These are phyloP conservation scores for Biscutella laevigata DNA, from an alignment of 441 rosid species.

Conservation along the genomic window DNA sequence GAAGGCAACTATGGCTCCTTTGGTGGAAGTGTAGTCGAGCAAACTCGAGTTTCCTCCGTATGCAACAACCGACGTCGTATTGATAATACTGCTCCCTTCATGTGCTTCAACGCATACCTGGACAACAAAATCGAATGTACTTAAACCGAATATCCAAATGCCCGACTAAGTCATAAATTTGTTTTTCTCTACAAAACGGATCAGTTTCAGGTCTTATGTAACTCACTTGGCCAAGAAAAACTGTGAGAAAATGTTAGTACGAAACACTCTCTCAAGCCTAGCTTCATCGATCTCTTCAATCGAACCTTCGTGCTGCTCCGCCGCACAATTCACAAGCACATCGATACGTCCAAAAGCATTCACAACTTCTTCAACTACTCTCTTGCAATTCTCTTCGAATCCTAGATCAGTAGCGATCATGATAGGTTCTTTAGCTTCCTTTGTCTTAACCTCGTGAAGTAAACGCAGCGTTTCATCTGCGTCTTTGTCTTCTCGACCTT, in stretches of 20 bases:
- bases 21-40: conserved; percentile 67
- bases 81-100: conserved; percentile 72
- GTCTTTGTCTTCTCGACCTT: conserved; percentile 54
- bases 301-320: conserved; percentile 27
- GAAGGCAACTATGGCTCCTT: conserved; percentile 73
- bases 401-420: conserved; percentile 53
- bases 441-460: conserved; percentile 39
- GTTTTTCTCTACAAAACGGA: too few relatives aligned
- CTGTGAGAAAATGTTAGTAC: conserved; percentile 35
- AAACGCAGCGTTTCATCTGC: conserved; percentile 48
- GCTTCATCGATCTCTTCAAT: conserved; percentile 34
- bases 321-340: conserved; percentile 34
- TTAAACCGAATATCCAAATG: too few relatives aligned
- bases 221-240: conserved; percentile 32
- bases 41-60: conserved; percentile 46
- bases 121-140: too few relatives aligned
- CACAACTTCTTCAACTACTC: conserved; percentile 46
- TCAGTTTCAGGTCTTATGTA: not conserved
- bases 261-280: conserved; percentile 30
- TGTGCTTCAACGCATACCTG: conserved; percentile 65
- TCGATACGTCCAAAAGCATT: conserved; percentile 37
- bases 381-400: conserved; percentile 55
- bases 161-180: too few relatives aligned
- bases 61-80: conserved; percentile 64
- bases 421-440: conserved; percentile 52